A percentile compares a stretch with the other conserved stretches of the same genome.
These are phyloP conservation scores for Arctostaphylos glauca DNA, from an alignment of 148 eudicot genomes.

Conservation along the genomic window DNA sequence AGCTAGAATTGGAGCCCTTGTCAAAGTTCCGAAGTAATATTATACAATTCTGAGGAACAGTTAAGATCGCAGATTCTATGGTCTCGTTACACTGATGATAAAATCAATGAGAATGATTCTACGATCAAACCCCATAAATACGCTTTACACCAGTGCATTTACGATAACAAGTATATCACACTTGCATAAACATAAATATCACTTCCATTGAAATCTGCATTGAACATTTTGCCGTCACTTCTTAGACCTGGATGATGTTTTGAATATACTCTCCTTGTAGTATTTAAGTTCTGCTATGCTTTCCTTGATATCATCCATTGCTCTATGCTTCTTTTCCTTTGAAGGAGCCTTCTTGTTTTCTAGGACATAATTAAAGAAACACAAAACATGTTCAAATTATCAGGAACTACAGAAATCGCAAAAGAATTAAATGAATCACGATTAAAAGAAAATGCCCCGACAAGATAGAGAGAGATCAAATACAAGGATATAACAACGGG, in stretches of 20 bases:
- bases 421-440: not conserved
- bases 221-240: not conserved
- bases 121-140: not conserved
- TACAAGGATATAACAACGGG: not conserved
- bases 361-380: slow-evolving; percentile 1
- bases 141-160: slow-evolving; percentile 4
- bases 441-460: not conserved
- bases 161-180: not conserved
- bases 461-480: not conserved
- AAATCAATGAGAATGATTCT: not conserved
- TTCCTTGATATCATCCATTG: slow-evolving; percentile 89
- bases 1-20: not conserved
- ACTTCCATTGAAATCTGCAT: not conserved
- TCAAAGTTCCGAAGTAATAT: not conserved
- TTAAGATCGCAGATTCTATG: no score
- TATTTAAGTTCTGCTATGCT: slow-evolving; percentile 85
- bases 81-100: not conserved
- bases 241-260: slow-evolving; percentile 17
- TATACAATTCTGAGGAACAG: not conserved
- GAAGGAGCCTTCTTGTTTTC: slow-evolving; percentile 70
- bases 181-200: not conserved
- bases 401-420: not conserved
- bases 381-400: not conserved
- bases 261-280: slow-evolving; percentile 56
- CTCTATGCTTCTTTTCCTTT: slow-evolving; percentile 78